These are phyloP conservation scores for Lachancea dasiensis DNA, from an alignment of 805 yeast genomes.

Conservation along the genomic window DNA sequence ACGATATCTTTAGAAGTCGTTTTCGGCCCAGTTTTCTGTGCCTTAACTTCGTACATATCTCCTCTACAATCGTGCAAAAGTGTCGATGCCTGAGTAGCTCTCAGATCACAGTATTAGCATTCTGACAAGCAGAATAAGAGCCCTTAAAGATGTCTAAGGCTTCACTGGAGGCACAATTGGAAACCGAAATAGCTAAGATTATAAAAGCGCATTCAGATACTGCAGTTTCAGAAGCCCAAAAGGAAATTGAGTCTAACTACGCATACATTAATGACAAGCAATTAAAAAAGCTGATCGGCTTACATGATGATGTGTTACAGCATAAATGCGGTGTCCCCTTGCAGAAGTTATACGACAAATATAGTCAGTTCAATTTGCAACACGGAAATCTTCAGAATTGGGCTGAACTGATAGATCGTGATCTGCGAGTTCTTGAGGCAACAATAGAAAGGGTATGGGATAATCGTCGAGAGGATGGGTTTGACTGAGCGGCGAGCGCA, in stretches of 20 bases:
- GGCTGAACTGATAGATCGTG: conserved; percentile 67
- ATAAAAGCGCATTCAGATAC: conserved; percentile 15
- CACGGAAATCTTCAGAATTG: conserved; percentile 44
- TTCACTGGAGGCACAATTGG: conserved; percentile 3
- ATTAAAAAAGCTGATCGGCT: conserved; percentile 20
- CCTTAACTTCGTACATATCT: too few relatives aligned
- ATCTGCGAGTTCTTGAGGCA: conserved; percentile 62
- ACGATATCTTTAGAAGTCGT: too few relatives aligned
- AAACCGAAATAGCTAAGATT: conserved; percentile 10
- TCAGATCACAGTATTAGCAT: too few relatives aligned
- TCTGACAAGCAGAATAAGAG: not conserved
- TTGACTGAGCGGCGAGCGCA: too few relatives aligned
- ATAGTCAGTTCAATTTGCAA: conserved; percentile 13
- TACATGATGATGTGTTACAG: conserved; percentile 27
- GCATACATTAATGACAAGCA: conserved; percentile 25
- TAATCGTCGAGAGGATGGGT: conserved; percentile 14
- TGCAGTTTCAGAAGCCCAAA: conserved; percentile 15
- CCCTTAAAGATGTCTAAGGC: conserved; percentile 1
- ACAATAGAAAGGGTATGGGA: conserved; percentile 38
- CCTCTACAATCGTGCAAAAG: too few relatives aligned
- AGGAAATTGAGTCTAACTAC: conserved; percentile 26
- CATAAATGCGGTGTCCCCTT: conserved; percentile 22
- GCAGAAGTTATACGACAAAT: conserved; percentile 18
- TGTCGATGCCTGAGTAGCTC: too few relatives aligned
- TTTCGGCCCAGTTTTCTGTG: too few relatives aligned